These are phyloP conservation scores for Echinochloa phyllopogon DNA, from an alignment of 176 grass and related monocot species.

Conservation along the genomic window DNA sequence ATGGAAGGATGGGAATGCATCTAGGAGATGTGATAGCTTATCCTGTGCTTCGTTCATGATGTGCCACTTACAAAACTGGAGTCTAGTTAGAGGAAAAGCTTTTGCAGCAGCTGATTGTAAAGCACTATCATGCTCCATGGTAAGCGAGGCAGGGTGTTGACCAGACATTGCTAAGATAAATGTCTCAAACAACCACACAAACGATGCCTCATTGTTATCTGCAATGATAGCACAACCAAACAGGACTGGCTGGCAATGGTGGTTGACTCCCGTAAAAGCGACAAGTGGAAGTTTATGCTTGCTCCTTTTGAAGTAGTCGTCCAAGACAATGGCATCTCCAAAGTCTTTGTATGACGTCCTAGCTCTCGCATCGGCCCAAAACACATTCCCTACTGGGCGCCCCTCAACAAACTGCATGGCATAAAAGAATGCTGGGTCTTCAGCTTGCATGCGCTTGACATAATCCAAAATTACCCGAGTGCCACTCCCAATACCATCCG, in stretches of 20 bases:
- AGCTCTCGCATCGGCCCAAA: slow-evolving; percentile 57
- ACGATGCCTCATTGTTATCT: slow-evolving; percentile 55
- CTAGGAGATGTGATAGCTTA: slow-evolving; percentile 48
- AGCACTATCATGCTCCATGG: slow-evolving; percentile 41
- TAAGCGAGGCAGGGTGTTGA: slow-evolving; percentile 52
- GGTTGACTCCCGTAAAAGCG: slow-evolving; percentile 59
- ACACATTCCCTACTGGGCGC: slow-evolving; percentile 56
- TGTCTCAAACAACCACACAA: slow-evolving; percentile 63
- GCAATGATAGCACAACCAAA: slow-evolving; percentile 59
- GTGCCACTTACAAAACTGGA: slow-evolving; percentile 54
- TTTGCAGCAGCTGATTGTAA: slow-evolving; percentile 36
- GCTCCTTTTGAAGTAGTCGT: slow-evolving; percentile 53
- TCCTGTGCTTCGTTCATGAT: slow-evolving; percentile 46
- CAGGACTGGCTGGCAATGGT: slow-evolving; percentile 63
- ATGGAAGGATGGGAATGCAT: slow-evolving; percentile 46
- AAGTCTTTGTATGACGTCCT: slow-evolving; percentile 56
- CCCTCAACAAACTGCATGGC: slow-evolving; percentile 61
- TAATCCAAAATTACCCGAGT: slow-evolving; percentile 56
- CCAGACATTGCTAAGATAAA: slow-evolving; percentile 65
- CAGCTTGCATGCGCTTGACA: slow-evolving; percentile 66
- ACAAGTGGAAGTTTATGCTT: slow-evolving; percentile 54
- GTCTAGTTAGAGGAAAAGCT: slow-evolving; percentile 48
- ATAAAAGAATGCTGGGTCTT: slow-evolving; percentile 64
- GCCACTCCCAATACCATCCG: slow-evolving; percentile 47
- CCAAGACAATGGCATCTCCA: slow-evolving; percentile 51